A percentile compares a stretch with the other conserved stretches of the same genome.
Conservation (phyloP, 2,329 filamentous ascomycete species). For the Aspergillus phoenicis region DNA sequence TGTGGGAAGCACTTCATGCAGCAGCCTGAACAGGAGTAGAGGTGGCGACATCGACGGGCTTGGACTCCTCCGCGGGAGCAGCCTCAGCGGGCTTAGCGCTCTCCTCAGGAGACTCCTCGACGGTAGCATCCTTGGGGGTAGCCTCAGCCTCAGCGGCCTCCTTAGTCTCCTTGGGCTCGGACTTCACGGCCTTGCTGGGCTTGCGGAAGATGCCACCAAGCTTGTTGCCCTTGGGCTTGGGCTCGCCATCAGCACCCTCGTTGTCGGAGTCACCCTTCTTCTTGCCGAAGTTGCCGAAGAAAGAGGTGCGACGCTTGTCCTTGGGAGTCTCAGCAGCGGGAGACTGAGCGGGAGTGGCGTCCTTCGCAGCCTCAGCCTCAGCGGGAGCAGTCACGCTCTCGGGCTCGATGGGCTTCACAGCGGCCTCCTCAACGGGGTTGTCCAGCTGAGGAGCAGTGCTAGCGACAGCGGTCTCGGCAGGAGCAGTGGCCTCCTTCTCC, state of each 20-base stretch:
- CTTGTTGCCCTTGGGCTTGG: constrained; percentile 48
- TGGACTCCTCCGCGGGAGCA: constrained; percentile 31
- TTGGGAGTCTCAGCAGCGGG: constrained; percentile 40
- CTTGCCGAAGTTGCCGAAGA: constrained; percentile 57
- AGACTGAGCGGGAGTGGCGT: constrained; percentile 33
- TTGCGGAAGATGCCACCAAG: constrained; percentile 53
- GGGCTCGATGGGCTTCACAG: constrained; percentile 43
- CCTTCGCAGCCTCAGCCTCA: constrained; percentile 41
- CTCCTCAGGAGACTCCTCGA: constrained; percentile 32
- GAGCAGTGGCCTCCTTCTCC: constrained; percentile 53
- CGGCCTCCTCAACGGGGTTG: constrained; percentile 44
- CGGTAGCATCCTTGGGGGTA: constrained; percentile 31
- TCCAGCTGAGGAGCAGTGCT: constrained; percentile 54
- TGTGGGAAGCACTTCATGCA: constrained; percentile 42
- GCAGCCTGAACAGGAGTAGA: constrained; percentile 46
- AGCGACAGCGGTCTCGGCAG: constrained; percentile 50
- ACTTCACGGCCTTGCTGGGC: constrained; percentile 52
- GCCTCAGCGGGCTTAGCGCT: constrained; percentile 30
- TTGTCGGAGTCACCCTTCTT: constrained; percentile 54
- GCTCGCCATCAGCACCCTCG: constrained; percentile 50
- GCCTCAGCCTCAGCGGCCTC: constrained; percentile 33
- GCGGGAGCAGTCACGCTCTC: constrained; percentile 50
- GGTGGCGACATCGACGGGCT: constrained; percentile 38
- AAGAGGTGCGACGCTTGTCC: constrained; percentile 56
- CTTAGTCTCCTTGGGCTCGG: constrained; percentile 40